A percentile compares a stretch with the other conserved stretches of the same genome.
Conservation (phyloP, 202 grass and related monocot genomes). For the Carex arenaria region DNA sequence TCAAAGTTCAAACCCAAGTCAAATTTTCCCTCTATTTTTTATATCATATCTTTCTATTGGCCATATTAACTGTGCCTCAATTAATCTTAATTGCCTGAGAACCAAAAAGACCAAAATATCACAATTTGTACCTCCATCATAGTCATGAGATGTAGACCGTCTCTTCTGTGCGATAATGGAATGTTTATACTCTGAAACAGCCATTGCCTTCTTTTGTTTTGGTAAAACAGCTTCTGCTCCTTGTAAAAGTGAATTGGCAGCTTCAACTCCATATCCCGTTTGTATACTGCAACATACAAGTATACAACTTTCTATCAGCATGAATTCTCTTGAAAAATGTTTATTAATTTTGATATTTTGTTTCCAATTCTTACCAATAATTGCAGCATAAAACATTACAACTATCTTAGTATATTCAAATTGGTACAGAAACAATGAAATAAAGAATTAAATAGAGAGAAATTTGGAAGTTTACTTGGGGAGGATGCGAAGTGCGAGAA, state of each 20-base stretch:
- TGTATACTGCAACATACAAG: constrained; percentile 45
- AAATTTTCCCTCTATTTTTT: not conserved
- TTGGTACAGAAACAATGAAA: not conserved
- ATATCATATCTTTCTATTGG: not conserved
- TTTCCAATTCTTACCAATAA: not conserved
- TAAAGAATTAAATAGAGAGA: not conserved
- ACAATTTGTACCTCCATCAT: constrained; percentile 32
- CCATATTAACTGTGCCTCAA: not conserved
- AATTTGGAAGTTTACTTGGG: constrained; percentile 37
- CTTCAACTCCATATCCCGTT: constrained; percentile 49
- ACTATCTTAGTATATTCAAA: not conserved
- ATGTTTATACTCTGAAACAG: constrained; percentile 71
- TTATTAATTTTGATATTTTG: not conserved
- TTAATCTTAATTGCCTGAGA: not conserved
- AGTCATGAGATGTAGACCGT: constrained; percentile 33
- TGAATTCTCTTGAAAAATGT: not conserved
- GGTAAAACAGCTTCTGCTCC: constrained; percentile 54
- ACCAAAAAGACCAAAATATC: not conserved
- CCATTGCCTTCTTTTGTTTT: constrained; percentile 73
- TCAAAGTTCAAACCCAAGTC: not conserved
- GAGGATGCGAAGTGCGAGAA: constrained; percentile 64
- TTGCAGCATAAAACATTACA: not conserved
- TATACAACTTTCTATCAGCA: constrained; percentile 4
- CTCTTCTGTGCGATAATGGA: constrained; percentile 66
- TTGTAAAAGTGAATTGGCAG: constrained; percentile 58